Percentiles rank a stretch among this genome's conserved stretches.
phyloP scores from a whole-genome alignment of 2,329 filamentous ascomycete species.

The Cercospora janseana region DNA sequence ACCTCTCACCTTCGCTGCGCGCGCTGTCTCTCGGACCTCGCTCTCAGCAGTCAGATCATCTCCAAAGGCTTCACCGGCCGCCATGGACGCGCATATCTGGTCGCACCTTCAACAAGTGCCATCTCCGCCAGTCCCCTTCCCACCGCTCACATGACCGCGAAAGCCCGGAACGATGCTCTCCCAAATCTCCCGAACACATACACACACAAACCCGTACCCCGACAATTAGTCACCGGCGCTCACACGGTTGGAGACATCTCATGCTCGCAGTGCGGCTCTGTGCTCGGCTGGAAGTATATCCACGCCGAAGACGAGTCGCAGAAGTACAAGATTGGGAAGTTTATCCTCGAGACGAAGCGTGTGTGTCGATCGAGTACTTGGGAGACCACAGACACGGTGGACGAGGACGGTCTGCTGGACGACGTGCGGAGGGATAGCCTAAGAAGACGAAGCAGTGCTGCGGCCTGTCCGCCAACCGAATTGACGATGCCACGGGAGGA shows the following conservation, averaged over 20 bases:
- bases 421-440: slow-evolving; percentile 34
- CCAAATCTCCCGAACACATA: slow-evolving; percentile 58
- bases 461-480: slow-evolving; percentile 26
- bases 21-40: slow-evolving; percentile 59
- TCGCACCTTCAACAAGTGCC: slow-evolving; percentile 47
- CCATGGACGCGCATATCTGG: slow-evolving; percentile 63
- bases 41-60: slow-evolving; percentile 59
- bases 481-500: slow-evolving; percentile 29
- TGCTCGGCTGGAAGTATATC: slow-evolving; percentile 65
- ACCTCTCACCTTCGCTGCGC: slow-evolving; percentile 58
- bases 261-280: slow-evolving; percentile 55
- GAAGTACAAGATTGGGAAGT: slow-evolving; percentile 66
- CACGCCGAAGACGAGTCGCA: slow-evolving; percentile 61
- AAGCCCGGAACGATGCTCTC: slow-evolving; percentile 32
- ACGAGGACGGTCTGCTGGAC: slow-evolving; percentile 26
- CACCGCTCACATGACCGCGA: slow-evolving; percentile 27
- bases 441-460: slow-evolving; percentile 55
- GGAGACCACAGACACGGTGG: slow-evolving; percentile 43
- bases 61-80: slow-evolving; percentile 65
- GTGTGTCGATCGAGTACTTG: slow-evolving; percentile 53
- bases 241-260: slow-evolving; percentile 62
- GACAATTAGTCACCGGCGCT: slow-evolving; percentile 61
- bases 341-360: slow-evolving; percentile 61
- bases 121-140: slow-evolving; percentile 21
- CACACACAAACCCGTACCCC: slow-evolving; percentile 55